Evolutionary conservation across 108 stramenopile species (phyloP).

Genomic region (Parmales sp.): DNA sequence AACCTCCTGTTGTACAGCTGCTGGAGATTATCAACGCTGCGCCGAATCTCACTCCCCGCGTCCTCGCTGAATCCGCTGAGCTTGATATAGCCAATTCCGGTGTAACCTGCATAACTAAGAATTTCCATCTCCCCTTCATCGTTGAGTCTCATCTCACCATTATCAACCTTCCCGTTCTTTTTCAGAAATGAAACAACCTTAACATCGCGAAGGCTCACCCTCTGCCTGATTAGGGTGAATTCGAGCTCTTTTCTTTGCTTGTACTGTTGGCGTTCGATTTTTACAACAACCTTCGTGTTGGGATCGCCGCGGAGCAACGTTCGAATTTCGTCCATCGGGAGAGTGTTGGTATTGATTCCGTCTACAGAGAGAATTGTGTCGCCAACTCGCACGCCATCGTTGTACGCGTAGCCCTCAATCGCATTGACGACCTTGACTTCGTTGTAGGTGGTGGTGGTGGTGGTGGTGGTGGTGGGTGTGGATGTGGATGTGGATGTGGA

Average conservation of each 20-base stretch:
- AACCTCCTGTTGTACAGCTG: slow-evolving; percentile 47
- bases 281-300: slow-evolving; percentile 59
- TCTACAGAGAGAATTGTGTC: slow-evolving; percentile 70
- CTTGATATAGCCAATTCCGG: slow-evolving; percentile 84
- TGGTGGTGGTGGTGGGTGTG: no score
- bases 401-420: slow-evolving; percentile 82
- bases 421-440: slow-evolving; percentile 78
- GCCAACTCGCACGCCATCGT: slow-evolving; percentile 69
- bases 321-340: slow-evolving; percentile 70
- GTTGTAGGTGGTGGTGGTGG: slow-evolving; percentile 14
- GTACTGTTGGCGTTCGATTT: slow-evolving; percentile 53
- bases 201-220: slow-evolving; percentile 75
- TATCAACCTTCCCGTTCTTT: no score
- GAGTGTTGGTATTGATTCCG: slow-evolving; percentile 38
- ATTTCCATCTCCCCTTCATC: no score
- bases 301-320: slow-evolving; percentile 77
- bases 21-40: slow-evolving; percentile 56
- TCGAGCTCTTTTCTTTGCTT: slow-evolving; percentile 32
- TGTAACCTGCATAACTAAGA: no score
- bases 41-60: slow-evolving; percentile 69
- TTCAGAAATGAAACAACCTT: no score
- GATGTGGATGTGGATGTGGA: no score
- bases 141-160: no score
- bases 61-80: slow-evolving; percentile 76
- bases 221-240: slow-evolving; percentile 49